Evolutionary conservation across 495 filamentous ascomycete species (phyloP).

Genomic region (Xylaria nigripes): DNA sequence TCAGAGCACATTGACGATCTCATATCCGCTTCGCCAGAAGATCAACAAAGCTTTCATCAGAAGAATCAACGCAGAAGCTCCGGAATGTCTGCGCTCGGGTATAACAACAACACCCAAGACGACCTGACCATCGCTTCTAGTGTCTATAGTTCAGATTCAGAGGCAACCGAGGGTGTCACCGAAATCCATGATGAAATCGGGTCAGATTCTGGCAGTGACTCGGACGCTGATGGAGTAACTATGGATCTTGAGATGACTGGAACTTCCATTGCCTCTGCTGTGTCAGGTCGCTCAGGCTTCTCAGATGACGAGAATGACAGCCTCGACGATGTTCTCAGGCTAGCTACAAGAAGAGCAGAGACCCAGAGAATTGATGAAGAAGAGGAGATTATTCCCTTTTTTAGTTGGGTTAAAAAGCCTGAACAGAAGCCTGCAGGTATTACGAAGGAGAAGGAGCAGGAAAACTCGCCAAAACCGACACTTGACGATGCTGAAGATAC

Average conservation of each 20-base stretch:
- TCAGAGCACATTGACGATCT: conserved; percentile 54
- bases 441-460: conserved; percentile 11
- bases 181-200: conserved; percentile 49
- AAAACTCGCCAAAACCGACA: conserved; percentile 1
- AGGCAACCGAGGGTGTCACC: conserved; percentile 50
- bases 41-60: conserved; percentile 60
- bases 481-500: conserved; percentile 18
- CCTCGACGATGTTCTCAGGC: conserved; percentile 67
- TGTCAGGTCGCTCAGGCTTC: conserved; percentile 45
- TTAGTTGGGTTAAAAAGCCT: conserved; percentile 40
- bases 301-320: conserved; percentile 53
- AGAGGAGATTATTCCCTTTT: conserved; percentile 67
- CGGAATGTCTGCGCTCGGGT: conserved; percentile 50
- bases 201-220: conserved; percentile 43
- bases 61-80: conserved; percentile 59
- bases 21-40: conserved; percentile 57
- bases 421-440: conserved; percentile 7
- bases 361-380: conserved; percentile 66
- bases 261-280: conserved; percentile 50
- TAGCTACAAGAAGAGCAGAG: conserved; percentile 65
- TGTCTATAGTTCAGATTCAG: conserved; percentile 63
- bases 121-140: conserved; percentile 67
- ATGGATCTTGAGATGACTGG: conserved; percentile 69
- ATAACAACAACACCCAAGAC: conserved; percentile 47
- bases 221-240: conserved; percentile 63